A percentile compares a stretch with the other conserved stretches of the same genome.
Evolutionary conservation across 2,329 filamentous ascomycete species (phyloP).

Genomic region (Akanthomyces dipterigenus): DNA sequence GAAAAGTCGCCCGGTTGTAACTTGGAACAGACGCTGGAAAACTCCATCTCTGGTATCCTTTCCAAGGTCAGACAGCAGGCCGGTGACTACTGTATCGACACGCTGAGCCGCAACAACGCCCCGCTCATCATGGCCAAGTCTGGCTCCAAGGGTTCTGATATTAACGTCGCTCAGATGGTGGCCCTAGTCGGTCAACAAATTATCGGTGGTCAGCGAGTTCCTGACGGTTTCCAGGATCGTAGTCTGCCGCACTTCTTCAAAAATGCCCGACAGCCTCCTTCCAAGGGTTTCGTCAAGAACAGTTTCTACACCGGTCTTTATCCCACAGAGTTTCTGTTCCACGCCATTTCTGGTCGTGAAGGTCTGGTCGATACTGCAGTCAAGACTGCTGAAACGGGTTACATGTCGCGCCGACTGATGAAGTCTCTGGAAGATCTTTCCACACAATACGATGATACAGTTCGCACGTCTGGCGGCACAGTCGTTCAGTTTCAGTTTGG

Average conservation of each 20-base stretch:
- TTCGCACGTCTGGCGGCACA: constrained; percentile 79
- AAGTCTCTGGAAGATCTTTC: constrained; percentile 95
- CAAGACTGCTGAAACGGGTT: constrained; percentile 97
- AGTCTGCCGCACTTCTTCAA: constrained; percentile 94
- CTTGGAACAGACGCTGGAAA: constrained; percentile 87
- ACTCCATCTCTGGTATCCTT: constrained; percentile 81
- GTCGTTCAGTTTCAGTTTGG: constrained; percentile 98
- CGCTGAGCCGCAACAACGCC: constrained; percentile 84
- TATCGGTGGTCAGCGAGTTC: constrained; percentile 86
- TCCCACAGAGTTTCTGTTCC: constrained; percentile 92
- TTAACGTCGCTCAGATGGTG: constrained; percentile 99
- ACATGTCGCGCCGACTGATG: constrained; percentile 98
- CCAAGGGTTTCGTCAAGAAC: constrained; percentile 94
- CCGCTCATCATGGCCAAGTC: constrained; percentile 96
- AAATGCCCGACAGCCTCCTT: constrained; percentile 81
- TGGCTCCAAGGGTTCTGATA: constrained; percentile 91
- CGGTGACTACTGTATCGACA: constrained; percentile 82
- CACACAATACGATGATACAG: constrained; percentile 88
- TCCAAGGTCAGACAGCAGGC: constrained; percentile 88
- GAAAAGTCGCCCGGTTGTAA: constrained; percentile 85
- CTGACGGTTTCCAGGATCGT: constrained; percentile 93
- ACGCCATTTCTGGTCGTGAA: constrained; percentile 97
- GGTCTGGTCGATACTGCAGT: constrained; percentile 97
- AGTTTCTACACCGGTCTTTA: constrained; percentile 92
- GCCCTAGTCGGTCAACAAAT: constrained; percentile 96